Base-by-base conservation (phyloP, 176 grass and related monocot species). In the Cenchrus purpureus region DNA sequence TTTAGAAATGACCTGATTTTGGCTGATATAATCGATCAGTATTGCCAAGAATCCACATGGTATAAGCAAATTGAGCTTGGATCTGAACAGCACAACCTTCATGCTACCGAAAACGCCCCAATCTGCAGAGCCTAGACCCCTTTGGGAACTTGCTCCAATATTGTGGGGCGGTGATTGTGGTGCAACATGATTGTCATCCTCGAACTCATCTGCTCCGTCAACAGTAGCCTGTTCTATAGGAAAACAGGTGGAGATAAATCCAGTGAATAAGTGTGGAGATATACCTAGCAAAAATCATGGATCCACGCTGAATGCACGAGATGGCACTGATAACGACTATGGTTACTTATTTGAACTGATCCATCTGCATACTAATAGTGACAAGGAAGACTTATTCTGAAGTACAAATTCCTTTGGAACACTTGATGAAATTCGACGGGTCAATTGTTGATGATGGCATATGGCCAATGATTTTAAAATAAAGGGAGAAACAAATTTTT, bases 51-150 rank as follows among this genome's bases (percentile, higher is more conserved):
- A 88, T 13, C 89, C 91, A 71, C 87, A 94, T 53, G 89, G 91
- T 86, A 97, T 75, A 71, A 97, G 56, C 34, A 90, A 43, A 71
- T 94, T 94, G 65, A 97, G 84, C 89, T 90, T 93, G 28, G 94
- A 84, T 62, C 80, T 86, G 56, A 97, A 79, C 50, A 97, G 8
- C 74, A 90, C 78, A 34, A 88, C 19, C 65, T 90, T 92, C 11
- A 88, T n/a, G 78, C 91, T 88, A 45, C 79, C 71, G 12, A 85
- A 84, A 31, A 86, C 9, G 9, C 76, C 80, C 12, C 52, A 76
- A 22, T 43, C 74, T 40, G 43, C 15, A 70, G 67, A 45, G 51
- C 68, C 22, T 76, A 48, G 32, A 11, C 68, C 52, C 84, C 83
- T 84, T 19, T 79, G 74, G 12, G 84, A 76, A 63, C 79, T 10